Conservation (phyloP, 2,329 filamentous ascomycete species). For the Calonectria hawksworthii region DNA sequence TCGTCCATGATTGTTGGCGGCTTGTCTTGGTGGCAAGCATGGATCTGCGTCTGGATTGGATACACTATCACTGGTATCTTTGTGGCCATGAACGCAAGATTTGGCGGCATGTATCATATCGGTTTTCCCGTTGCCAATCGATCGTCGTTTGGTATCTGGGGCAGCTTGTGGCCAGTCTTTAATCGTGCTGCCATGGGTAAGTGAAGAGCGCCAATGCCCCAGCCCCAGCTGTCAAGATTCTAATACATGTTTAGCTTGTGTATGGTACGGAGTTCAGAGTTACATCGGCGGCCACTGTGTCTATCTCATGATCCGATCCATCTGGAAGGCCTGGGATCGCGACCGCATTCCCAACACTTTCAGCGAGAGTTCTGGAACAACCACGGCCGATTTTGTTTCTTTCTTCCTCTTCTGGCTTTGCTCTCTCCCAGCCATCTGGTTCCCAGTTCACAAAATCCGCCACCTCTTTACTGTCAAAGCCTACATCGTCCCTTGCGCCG, state of each 20-base stretch:
- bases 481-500: constrained; percentile 85
- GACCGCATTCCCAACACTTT: constrained; percentile 77
- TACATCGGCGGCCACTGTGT: constrained; percentile 91
- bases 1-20: constrained; percentile 84
- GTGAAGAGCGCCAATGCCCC: constrained; percentile 28
- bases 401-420: constrained; percentile 91
- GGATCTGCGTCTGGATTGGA: constrained; percentile 90
- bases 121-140: constrained; percentile 87
- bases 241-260: constrained; percentile 67
- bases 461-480: constrained; percentile 94
- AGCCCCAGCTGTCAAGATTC: not conserved
- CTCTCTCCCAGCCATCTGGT: constrained; percentile 88
- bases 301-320: constrained; percentile 88
- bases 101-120: constrained; percentile 89
- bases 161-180: constrained; percentile 88
- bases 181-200: constrained; percentile 85
- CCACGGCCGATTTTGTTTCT: constrained; percentile 80
- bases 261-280: constrained; percentile 89
- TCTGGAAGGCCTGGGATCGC: constrained; percentile 79
- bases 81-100: constrained; percentile 82
- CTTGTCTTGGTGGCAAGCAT: constrained; percentile 92
- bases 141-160: constrained; percentile 90
- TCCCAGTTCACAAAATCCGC: constrained; percentile 88
- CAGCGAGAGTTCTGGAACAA: constrained; percentile 74
- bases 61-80: constrained; percentile 84